Evolutionary conservation across 148 eudicot species (phyloP).

Genomic region (Fagopyrum tataricum): DNA sequence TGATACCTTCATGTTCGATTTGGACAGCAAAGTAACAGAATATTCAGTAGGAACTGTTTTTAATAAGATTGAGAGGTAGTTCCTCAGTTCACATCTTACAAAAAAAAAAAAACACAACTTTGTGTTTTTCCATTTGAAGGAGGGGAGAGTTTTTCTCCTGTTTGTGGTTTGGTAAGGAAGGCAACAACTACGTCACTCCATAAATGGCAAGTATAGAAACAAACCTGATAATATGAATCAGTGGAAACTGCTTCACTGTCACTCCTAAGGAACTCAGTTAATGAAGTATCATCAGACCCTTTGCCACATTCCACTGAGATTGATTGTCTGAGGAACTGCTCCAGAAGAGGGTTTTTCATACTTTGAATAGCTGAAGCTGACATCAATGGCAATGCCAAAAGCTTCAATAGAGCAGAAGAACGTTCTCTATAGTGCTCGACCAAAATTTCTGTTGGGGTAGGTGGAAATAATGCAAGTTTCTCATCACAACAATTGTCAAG

Average conservation of each 20-base stretch:
- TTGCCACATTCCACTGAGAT: constrained; percentile 32
- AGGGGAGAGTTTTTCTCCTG: background rate
- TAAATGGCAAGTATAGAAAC: constrained; percentile 7
- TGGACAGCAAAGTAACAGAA: background rate
- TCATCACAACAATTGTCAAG: constrained; percentile 76
- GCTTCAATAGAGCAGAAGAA: constrained; percentile 42
- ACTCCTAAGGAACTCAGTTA: constrained; percentile 33
- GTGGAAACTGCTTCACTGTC: constrained; percentile 32
- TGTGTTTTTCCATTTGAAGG: background rate
- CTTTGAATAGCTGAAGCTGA: constrained; percentile 40
- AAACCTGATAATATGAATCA: constrained; percentile 68
- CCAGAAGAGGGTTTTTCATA: constrained; percentile 57
- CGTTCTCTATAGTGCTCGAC: constrained; percentile 68
- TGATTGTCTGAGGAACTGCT: constrained; percentile 49
- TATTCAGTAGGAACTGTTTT: background rate
- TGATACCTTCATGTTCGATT: background rate
- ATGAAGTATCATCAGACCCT: constrained; percentile 30
- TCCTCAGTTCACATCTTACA: background rate
- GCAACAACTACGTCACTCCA: background rate
- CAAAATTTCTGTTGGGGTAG: constrained; percentile 43
- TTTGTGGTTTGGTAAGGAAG: background rate
- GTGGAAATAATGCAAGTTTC: constrained; percentile 66
- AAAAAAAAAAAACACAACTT: background rate
- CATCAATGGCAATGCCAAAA: constrained; percentile 70
- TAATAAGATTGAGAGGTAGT: background rate